Evolutionary conservation across 1,139 yeast genomes (phyloP).

Genomic region (Barnettozyma hawaiiensis): DNA sequence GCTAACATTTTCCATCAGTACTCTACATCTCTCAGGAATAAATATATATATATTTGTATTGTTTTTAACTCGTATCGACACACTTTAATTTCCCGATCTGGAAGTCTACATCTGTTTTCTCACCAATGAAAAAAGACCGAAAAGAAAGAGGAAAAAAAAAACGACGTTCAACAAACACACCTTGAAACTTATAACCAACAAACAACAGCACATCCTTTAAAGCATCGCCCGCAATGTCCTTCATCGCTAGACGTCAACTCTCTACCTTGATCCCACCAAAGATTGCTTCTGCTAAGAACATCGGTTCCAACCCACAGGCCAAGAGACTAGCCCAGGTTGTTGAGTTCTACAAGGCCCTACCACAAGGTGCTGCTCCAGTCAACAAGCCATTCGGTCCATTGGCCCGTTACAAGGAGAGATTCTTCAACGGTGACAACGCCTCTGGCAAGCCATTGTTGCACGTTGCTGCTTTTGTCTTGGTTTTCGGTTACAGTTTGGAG

Average conservation of each 20-base stretch:
- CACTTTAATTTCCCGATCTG: constrained; percentile 13
- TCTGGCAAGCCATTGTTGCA: constrained; percentile 79
- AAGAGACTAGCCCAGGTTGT: constrained; percentile 96
- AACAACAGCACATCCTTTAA: constrained; percentile 2
- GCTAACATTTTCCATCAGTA: constrained; percentile 28
- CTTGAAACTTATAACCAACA: constrained; percentile 6
- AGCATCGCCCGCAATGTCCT: constrained; percentile 50
- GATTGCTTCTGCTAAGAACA: constrained; percentile 94
- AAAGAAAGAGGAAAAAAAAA: too few relatives aligned
- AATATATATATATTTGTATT: background rate
- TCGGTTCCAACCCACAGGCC: constrained; percentile 93
- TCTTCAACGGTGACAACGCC: constrained; percentile 73
- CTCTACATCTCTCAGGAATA: constrained; percentile 43
- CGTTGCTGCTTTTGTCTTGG: constrained; percentile 62
- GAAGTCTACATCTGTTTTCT: constrained; percentile 11
- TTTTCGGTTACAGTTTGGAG: constrained; percentile 87
- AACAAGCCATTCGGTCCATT: constrained; percentile 65
- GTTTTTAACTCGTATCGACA: too few relatives aligned
- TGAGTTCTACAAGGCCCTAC: constrained; percentile 90
- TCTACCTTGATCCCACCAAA: constrained; percentile 98
- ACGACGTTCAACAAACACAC: background rate
- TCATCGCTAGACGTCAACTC: constrained; percentile 84
- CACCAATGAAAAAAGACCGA: constrained; percentile 16
- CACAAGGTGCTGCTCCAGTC: constrained; percentile 86
- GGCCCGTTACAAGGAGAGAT: constrained; percentile 74